phyloP scores from a whole-genome alignment of 345 rosid species.

The Raphanus sativus region DNA sequence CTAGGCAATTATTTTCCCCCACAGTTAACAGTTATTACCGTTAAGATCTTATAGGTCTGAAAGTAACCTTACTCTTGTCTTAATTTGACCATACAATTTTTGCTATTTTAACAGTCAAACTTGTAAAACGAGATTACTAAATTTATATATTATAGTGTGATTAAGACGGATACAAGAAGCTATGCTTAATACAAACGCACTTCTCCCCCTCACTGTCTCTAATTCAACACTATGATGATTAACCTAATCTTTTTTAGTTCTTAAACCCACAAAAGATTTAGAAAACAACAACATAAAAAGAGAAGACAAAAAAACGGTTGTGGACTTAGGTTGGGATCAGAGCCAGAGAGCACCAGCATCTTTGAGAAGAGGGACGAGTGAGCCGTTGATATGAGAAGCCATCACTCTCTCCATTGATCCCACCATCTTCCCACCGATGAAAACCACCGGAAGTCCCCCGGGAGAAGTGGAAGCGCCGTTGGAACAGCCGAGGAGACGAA shows the following conservation, averaged over 20 bases:
- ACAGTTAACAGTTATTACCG: conserved; percentile 37
- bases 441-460: conserved; percentile 57
- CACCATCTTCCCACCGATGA: conserved; percentile 80
- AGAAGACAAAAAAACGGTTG: background rate
- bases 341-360: conserved; percentile 98
- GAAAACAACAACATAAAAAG: background rate
- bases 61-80: background rate
- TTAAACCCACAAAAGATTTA: background rate
- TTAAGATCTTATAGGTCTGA: conserved; percentile 10
- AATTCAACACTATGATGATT: conserved; percentile 14
- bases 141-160: conserved; percentile 17
- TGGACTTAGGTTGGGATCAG: conserved; percentile 31
- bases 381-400: conserved; percentile 90
- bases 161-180: conserved; percentile 32
- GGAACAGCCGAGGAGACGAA: conserved; percentile 42
- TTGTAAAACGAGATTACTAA: background rate
- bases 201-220: conserved; percentile 30
- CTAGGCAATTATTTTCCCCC: background rate
- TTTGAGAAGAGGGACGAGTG: conserved; percentile 83
- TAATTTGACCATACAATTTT: conserved; percentile 13
- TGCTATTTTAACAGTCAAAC: background rate
- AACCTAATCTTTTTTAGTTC: conserved; percentile 18
- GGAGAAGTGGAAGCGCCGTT: conserved; percentile 42
- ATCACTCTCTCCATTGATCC: conserved; percentile 90
- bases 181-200: conserved; percentile 37